Percentiles rank a stretch among this genome's conserved stretches.
Conservation (phyloP, 2,329 filamentous ascomycete genomes). For the Neopestalotiopsis rosae region DNA sequence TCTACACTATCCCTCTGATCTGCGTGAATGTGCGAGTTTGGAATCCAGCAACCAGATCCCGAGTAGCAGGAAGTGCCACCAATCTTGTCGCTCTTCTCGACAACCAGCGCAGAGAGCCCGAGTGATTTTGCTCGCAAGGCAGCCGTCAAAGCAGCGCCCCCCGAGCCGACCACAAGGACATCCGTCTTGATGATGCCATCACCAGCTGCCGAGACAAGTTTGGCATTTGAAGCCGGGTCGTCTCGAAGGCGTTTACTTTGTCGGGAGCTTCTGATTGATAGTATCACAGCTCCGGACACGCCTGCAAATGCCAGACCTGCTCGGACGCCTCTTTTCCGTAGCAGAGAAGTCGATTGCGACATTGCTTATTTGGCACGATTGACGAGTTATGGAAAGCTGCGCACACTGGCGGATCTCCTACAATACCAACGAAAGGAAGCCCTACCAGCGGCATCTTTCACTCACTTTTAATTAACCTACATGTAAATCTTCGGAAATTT, state of each 20-base stretch:
- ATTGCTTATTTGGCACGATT: neutral
- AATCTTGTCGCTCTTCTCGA: conserved; percentile 38
- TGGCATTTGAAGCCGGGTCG: neutral
- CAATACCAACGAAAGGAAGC: too few species aligned
- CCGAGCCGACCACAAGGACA: conserved; percentile 39
- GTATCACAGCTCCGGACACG: neutral
- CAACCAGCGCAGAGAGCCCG: conserved; percentile 32
- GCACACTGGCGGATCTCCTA: too few species aligned
- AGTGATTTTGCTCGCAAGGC: conserved; percentile 32
- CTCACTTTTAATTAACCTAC: too few species aligned
- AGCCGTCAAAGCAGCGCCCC: conserved; percentile 37
- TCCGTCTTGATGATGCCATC: conserved; percentile 8
- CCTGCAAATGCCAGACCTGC: neutral
- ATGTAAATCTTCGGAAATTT: neutral
- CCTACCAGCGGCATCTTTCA: too few species aligned
- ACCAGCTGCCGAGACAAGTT: neutral
- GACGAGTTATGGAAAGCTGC: too few species aligned
- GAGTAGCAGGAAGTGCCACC: conserved; percentile 42
- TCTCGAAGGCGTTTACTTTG: neutral
- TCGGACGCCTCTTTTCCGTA: neutral
- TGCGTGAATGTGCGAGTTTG: conserved; percentile 32
- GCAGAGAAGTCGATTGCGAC: neutral
- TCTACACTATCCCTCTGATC: conserved; percentile 31
- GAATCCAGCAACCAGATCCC: conserved; percentile 41
- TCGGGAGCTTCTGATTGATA: neutral